These are phyloP conservation scores for Cyclocybe cylindracea DNA, from an alignment of 768 basidiomycete genomes.

Conservation along the genomic window DNA sequence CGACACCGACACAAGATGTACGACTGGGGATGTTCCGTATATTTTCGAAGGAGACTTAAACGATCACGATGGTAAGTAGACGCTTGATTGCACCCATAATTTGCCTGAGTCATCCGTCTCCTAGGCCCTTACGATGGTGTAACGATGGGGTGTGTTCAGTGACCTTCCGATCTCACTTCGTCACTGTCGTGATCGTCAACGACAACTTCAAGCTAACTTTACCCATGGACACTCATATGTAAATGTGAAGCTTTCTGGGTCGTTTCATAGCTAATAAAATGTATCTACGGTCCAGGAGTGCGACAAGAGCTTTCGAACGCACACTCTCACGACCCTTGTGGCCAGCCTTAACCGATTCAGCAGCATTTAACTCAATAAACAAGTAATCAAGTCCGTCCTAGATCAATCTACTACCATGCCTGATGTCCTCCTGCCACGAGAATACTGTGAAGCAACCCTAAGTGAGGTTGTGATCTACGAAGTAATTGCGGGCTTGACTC, in stretches of 20 bases:
- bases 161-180: too few relatives aligned
- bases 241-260: too few relatives aligned
- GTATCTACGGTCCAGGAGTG: too few relatives aligned
- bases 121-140: constrained; percentile 31
- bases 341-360: too few relatives aligned
- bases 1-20: constrained; percentile 53
- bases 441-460: not conserved
- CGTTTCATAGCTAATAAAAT: too few relatives aligned
- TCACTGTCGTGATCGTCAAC: too few relatives aligned
- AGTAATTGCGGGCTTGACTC: constrained; percentile 6
- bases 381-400: too few relatives aligned
- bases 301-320: too few relatives aligned
- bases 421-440: not conserved
- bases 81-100: not conserved
- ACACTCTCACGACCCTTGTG: too few relatives aligned
- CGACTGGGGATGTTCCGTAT: constrained; percentile 50
- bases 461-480: not conserved
- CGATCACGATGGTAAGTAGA: constrained; percentile 48
- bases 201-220: too few relatives aligned
- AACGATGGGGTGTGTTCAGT: constrained; percentile 21
- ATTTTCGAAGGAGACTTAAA: constrained; percentile 42
- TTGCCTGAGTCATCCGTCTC: not conserved
- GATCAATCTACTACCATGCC: not conserved
- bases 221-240: too few relatives aligned
- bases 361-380: too few relatives aligned